Evolutionary conservation across 352 stramenopile genomes (phyloP), one percentile per base, ranked within the genome.

Genomic region (Peronospora farinosa): DNA sequence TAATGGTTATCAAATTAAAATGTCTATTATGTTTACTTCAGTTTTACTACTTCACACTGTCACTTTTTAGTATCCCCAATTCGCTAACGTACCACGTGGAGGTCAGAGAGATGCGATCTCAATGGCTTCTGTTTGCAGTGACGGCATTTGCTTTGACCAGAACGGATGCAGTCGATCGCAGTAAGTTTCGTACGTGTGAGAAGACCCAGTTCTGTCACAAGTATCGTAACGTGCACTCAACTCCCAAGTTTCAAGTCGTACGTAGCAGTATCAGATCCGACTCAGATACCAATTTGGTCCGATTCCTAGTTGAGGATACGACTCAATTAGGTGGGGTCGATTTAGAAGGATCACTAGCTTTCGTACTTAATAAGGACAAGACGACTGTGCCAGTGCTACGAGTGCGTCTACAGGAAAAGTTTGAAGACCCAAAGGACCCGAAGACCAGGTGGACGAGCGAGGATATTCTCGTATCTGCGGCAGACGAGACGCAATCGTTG

Each of bases 101-200:
- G n/a, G 21, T 47, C n/a, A 17, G 51, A 33, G 40, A 61, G 38
- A 54, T 17, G 43, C 47, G 40, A n/a, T 17, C 21, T 33, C 35
- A 39, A 31, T 48, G 45, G 19, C 37, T 53, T 35, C 12, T 67
- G 32, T 42, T 60, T 11, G 39, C 33, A 3, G 51, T 48, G 16
- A 40, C 39, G 17, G 48, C 47, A 9, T 21, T 51, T 8, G 31
- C 42, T 7, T 19, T 63, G 21, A 31, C 38, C 3, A 6, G 30
- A 31, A 36, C 28, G 32, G n/a, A 47, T 9, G 92, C 86, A 7
- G 97, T 99, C 10, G 97, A 99, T 71, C 79, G 86, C 60, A 94
- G 67, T 50, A 99, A 99, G 78, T 99, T 99, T 74, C 78, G 96
- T 37, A 99, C 89, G 16, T 99, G 97, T 63, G 66, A 83, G 16